These are phyloP conservation scores for Naumovozyma baii DNA, from an alignment of 805 yeast genomes.

Conservation along the genomic window DNA sequence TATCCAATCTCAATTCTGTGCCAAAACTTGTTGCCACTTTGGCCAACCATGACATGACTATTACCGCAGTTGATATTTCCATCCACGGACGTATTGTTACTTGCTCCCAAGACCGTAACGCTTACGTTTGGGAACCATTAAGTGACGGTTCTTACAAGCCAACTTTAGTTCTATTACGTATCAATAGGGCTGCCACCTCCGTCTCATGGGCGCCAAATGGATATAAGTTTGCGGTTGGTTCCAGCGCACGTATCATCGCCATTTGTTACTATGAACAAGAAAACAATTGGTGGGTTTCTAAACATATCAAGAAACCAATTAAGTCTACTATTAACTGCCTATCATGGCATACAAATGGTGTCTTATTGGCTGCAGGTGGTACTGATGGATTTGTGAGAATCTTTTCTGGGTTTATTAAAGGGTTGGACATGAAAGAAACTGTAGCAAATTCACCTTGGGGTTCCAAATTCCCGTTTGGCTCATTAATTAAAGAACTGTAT, in stretches of 20 bases:
- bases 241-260: constrained; percentile 89
- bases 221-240: constrained; percentile 92
- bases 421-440: constrained; percentile 58
- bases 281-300: constrained; percentile 99
- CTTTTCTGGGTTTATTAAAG: constrained; percentile 80
- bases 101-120: constrained; percentile 95
- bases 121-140: constrained; percentile 86
- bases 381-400: constrained; percentile 90
- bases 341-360: constrained; percentile 91
- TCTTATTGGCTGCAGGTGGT: constrained; percentile 80
- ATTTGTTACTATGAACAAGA: constrained; percentile 93
- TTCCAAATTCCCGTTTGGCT: constrained; percentile 88
- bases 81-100: constrained; percentile 85
- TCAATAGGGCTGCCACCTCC: constrained; percentile 89
- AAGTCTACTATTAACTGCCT: constrained; percentile 75
- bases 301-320: constrained; percentile 92
- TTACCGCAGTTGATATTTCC: constrained; percentile 90
- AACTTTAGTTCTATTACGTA: constrained; percentile 82
- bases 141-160: constrained; percentile 62
- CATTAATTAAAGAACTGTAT: constrained; percentile 37
- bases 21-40: constrained; percentile 60
- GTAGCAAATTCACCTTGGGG: constrained; percentile 75
- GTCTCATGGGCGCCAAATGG: constrained; percentile 95
- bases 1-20: constrained; percentile 37
- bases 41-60: constrained; percentile 82